Base-by-base conservation (phyloP, 202 grass and related monocot species). In the Sporobolus alterniflorus region DNA sequence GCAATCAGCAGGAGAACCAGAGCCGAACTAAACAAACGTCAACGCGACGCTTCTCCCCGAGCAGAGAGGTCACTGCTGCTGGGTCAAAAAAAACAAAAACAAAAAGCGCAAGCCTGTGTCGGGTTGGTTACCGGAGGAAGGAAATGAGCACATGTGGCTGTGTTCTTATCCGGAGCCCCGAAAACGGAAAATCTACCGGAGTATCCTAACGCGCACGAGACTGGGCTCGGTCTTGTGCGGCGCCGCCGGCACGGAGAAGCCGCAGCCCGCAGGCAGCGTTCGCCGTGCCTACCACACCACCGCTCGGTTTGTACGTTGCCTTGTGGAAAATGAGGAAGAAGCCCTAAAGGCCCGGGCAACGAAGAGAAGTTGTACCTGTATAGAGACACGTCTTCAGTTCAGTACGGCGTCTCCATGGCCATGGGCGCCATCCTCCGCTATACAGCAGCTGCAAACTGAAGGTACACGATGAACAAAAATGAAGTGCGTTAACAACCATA, bases 381-480 rank as follows among this genome's bases (percentile, higher is more conserved):
- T 11, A 4, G 52, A 56, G 11, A 55, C 24, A 60, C 11, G 56
- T 60, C 56, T 60, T 60, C 56, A 6, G 24, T 14, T 60, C 22
- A 28, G 50, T 61, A 33, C 39, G 42, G 52, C 72, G 21, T 59
- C 65, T 62, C 42, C 31, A 52, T 51, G 28, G 64, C 33, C 51
- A 70, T 30, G 30, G 26, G 26, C 20, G 44, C 11, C 1, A 11
- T 21, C 2, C 64, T n/a, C 25, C 13, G 16, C 25, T 34, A 18
- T 50, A 29, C 46, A 7, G 59, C 59, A 62, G 15, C 56, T 69
- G 21, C 63, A 20, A 42, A 50, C 78, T n/a, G 40, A 76, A 77
- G 75, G 6, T 82, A 64, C 85, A 77, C 25, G 74, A 85, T 29
- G 75, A 74, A 12, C 69, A n/a, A 43, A 65, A 40, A 12, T 66